Evolutionary conservation across 495 filamentous ascomycete species (phyloP).

Genomic region (Talaromyces ruber): DNA sequence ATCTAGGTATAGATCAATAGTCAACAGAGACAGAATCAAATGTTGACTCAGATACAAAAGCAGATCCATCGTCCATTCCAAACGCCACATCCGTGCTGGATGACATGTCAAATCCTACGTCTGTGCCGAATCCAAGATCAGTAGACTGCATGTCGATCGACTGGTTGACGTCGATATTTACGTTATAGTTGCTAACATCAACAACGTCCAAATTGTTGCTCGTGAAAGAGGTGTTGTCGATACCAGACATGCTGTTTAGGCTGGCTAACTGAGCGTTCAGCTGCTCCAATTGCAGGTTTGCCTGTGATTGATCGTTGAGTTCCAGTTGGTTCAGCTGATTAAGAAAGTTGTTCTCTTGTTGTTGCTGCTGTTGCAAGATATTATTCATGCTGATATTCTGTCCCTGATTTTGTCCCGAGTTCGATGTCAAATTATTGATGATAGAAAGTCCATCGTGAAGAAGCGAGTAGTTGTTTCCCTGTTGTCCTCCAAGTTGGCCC

Average conservation of each 20-base stretch:
- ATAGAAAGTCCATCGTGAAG: background rate
- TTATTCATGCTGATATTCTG: background rate
- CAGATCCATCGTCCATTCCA: background rate
- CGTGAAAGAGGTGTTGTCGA: background rate
- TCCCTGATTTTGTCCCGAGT: background rate
- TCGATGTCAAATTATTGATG: background rate
- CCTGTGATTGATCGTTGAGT: background rate
- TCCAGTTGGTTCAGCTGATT: background rate
- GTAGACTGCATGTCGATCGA: background rate
- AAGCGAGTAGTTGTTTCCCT: background rate
- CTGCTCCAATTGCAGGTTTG: background rate
- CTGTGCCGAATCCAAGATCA: background rate
- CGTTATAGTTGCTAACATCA: background rate
- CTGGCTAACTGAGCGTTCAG: background rate
- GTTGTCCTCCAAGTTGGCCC: background rate
- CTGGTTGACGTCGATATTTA: background rate
- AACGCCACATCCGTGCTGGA: background rate
- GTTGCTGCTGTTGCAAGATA: background rate
- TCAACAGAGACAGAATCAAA: background rate
- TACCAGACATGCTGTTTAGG: background rate
- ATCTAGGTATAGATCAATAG: background rate
- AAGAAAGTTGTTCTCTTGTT: background rate
- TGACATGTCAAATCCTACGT: background rate
- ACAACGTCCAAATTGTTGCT: background rate
- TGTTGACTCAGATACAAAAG: background rate